Evolutionary conservation across 2,329 filamentous ascomycete genomes (phyloP).

Genomic region (Atkinsonella texensis): DNA sequence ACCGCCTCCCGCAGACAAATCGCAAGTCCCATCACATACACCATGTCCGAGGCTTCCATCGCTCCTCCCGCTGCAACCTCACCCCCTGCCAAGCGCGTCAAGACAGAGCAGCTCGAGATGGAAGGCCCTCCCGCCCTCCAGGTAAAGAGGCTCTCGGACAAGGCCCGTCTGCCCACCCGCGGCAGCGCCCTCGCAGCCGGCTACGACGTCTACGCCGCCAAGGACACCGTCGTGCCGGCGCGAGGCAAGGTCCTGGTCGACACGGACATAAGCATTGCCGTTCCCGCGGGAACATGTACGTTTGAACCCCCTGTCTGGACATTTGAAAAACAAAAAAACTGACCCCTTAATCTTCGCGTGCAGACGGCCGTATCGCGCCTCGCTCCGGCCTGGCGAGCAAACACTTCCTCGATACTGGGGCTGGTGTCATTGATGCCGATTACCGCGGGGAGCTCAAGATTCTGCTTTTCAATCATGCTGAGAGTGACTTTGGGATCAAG

Average conservation of each 20-base stretch:
- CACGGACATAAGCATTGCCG: slow-evolving; percentile 83
- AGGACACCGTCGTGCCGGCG: slow-evolving; percentile 63
- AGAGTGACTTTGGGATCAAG: slow-evolving; percentile 68
- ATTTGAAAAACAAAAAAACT: no score
- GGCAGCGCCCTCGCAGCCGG: slow-evolving; percentile 85
- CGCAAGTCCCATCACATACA: background rate
- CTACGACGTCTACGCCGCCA: slow-evolving; percentile 81
- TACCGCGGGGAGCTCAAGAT: slow-evolving; percentile 93
- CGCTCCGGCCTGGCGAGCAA: slow-evolving; percentile 86
- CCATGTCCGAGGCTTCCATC: background rate
- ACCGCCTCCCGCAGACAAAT: background rate
- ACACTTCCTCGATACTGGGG: slow-evolving; percentile 91
- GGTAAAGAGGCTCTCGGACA: slow-evolving; percentile 76
- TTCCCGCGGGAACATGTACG: slow-evolving; percentile 82
- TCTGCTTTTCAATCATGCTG: slow-evolving; percentile 83
- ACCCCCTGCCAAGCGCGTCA: slow-evolving; percentile 70
- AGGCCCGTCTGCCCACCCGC: slow-evolving; percentile 73
- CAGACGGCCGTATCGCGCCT: slow-evolving; percentile 65
- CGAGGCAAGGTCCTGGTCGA: slow-evolving; percentile 78
- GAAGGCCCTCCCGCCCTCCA: slow-evolving; percentile 50
- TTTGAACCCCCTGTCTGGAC: no score
- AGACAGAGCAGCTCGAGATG: slow-evolving; percentile 36
- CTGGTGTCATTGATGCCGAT: slow-evolving; percentile 94
- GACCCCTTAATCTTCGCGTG: background rate
- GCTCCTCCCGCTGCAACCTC: slow-evolving; percentile 32